A percentile compares a stretch with the other conserved stretches of the same genome.
These are phyloP conservation scores for Apium graveolens DNA, from an alignment of 129 eudicot genomes.

Conservation along the genomic window DNA sequence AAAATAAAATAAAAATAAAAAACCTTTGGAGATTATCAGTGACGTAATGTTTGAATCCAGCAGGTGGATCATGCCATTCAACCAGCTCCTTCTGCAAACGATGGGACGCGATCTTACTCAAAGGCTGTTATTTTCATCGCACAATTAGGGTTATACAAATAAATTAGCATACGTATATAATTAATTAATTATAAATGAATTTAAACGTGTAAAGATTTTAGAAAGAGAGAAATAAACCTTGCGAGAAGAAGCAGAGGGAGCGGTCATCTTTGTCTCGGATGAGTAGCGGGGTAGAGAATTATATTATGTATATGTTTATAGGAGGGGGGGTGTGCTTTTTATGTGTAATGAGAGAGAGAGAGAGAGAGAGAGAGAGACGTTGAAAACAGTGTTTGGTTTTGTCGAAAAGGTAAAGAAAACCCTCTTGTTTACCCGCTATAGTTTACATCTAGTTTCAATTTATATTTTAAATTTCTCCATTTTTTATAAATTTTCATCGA, in stretches of 20 bases:
- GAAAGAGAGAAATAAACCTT: background rate
- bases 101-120: conserved; percentile 44
- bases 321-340: background rate
- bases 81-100: conserved; percentile 40
- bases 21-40: conserved; percentile 86
- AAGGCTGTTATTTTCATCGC: background rate
- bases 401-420: background rate
- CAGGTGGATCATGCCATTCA: conserved; percentile 48
- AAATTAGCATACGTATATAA: background rate
- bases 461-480: too few species aligned
- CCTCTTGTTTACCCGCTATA: background rate
- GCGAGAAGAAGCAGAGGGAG: conserved; percentile 14
- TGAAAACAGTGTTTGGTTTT: background rate
- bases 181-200: background rate
- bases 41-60: conserved; percentile 61
- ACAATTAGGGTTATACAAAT: conserved; percentile 3
- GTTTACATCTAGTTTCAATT: too few species aligned
- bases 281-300: background rate
- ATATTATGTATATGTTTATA: background rate
- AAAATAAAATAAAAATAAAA: background rate
- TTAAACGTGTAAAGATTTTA: background rate
- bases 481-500: too few species aligned
- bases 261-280: background rate
- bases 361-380: background rate
- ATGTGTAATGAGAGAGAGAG: background rate